Percentiles rank a stretch among this genome's conserved stretches.
These are phyloP conservation scores for Tetrahymena malaccensis DNA, from an alignment of 73 alveolate genomes.

Conservation along the genomic window DNA sequence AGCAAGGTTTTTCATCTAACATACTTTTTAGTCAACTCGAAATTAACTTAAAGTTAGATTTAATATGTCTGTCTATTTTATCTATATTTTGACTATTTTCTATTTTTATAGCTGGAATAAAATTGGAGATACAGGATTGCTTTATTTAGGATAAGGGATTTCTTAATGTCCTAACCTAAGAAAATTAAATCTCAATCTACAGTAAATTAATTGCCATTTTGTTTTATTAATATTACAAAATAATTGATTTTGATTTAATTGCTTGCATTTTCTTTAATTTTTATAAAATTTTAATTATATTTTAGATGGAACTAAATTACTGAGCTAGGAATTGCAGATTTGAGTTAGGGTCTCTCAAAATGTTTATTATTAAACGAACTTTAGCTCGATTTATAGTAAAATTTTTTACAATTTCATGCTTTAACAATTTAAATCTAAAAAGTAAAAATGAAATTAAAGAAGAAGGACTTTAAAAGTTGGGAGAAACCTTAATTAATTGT, in stretches of 20 bases:
- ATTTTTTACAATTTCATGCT: neutral
- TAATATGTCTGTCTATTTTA: no score
- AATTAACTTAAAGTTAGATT: neutral
- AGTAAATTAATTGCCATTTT: neutral
- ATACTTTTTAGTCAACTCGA: neutral
- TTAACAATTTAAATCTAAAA: neutral
- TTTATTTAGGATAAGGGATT: neutral
- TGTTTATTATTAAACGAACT: neutral
- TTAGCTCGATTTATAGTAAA: neutral
- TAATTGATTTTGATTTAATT: no score
- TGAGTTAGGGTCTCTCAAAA: neutral
- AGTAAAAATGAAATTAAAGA: neutral
- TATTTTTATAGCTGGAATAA: neutral
- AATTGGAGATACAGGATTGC: neutral
- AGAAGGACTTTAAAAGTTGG: neutral
- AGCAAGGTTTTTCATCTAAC: neutral
- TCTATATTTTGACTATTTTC: no score
- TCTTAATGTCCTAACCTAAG: neutral
- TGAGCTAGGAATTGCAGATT: neutral
- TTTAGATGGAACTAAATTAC: neutral
- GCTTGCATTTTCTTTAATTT: no score
- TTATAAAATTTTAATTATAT: neutral
- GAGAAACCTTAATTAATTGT: neutral
- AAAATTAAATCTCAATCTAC: neutral
- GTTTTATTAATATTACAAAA: no score